A percentile compares a stretch with the other conserved stretches of the same genome.
phyloP scores from a whole-genome alignment of 208 protist genomes.

The Trichomonas vaginalis region DNA sequence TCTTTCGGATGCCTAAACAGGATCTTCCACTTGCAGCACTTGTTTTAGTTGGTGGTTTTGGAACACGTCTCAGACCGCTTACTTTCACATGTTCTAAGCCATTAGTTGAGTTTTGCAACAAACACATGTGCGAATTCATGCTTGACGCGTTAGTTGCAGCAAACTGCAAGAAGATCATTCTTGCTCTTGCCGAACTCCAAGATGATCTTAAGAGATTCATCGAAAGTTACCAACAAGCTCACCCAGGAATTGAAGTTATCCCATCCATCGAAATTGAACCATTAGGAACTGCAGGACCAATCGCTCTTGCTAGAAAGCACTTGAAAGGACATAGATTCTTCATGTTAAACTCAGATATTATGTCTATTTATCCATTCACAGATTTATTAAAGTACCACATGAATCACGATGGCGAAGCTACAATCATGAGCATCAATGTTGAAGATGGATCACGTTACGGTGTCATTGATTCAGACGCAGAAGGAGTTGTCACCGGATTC shows the following conservation, averaged over 20 bases:
- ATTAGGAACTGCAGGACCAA: constrained; percentile 84
- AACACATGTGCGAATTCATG: constrained; percentile 85
- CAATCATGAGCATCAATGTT: constrained; percentile 77
- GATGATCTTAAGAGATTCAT: constrained; percentile 73
- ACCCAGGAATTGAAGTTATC: constrained; percentile 67
- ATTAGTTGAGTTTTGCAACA: constrained; percentile 84
- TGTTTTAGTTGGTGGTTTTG: constrained; percentile 63
- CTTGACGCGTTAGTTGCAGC: constrained; percentile 67
- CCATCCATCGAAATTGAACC: constrained; percentile 77
- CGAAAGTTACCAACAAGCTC: constrained; percentile 41
- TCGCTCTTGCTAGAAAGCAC: constrained; percentile 67
- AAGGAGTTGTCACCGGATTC: constrained; percentile 49
- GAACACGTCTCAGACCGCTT: constrained; percentile 73
- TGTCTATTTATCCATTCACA: constrained; percentile 73
- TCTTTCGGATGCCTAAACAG: too few species aligned
- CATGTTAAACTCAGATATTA: constrained; percentile 90
- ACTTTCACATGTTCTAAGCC: constrained; percentile 85
- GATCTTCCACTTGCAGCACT: constrained; percentile 17
- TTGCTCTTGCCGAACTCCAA: constrained; percentile 82
- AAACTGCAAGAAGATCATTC: constrained; percentile 69
- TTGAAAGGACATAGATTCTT: constrained; percentile 74
- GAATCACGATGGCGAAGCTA: constrained; percentile 74
- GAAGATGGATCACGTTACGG: constrained; percentile 88
- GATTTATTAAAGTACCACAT: constrained; percentile 77
- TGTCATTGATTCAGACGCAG: constrained; percentile 73